phyloP scores from a whole-genome alignment of 2,329 filamentous ascomycete genomes.

The Trichoderma sp. region DNA sequence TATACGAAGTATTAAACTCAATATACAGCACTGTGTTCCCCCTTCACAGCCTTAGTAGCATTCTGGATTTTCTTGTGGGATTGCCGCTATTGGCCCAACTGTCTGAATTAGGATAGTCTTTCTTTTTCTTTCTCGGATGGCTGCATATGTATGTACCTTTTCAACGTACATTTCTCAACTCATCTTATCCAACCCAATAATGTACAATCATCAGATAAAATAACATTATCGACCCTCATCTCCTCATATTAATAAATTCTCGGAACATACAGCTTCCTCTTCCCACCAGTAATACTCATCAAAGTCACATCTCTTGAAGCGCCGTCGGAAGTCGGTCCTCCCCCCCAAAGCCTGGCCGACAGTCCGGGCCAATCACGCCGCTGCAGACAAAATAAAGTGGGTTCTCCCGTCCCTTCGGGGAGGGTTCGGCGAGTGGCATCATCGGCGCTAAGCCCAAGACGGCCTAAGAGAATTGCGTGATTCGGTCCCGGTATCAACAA shows the following conservation, averaged over 20 bases:
- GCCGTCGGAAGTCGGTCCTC: constrained; percentile 20
- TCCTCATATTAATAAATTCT: background rate
- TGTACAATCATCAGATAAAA: background rate
- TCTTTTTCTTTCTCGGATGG: background rate
- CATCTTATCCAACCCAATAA: background rate
- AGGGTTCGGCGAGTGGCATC: constrained; percentile 27
- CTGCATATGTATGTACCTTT: background rate
- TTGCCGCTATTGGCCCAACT: constrained; percentile 1
- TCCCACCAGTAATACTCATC: background rate
- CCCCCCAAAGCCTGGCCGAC: constrained; percentile 10
- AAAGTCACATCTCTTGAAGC: background rate
- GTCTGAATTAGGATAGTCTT: background rate
- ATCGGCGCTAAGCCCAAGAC: constrained; percentile 32
- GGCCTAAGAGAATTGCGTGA: constrained; percentile 41
- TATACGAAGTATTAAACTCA: background rate
- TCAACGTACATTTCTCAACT: background rate
- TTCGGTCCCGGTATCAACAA: constrained; percentile 39
- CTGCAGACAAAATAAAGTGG: constrained; percentile 39
- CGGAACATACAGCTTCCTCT: background rate
- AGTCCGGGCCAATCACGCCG: constrained; percentile 17
- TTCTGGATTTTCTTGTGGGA: background rate
- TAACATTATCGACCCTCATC: no score
- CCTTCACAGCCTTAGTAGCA: background rate
- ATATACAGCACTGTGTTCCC: background rate
- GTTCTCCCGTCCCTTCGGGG: constrained; percentile 20